Evolutionary conservation across 257 asterid species (phyloP).

Genomic region (Pogostemon cablin): DNA sequence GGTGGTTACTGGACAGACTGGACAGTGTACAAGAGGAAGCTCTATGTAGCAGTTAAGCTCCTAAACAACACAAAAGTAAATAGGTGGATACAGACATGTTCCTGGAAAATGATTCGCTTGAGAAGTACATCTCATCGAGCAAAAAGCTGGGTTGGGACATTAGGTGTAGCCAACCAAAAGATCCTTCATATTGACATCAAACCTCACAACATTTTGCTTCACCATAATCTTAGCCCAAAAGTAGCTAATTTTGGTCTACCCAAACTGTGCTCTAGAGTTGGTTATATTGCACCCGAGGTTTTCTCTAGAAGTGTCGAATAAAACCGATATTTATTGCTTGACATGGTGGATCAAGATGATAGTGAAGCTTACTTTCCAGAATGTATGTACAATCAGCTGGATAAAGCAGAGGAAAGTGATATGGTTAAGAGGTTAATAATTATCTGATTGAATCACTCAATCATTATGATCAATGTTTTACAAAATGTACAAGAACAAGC

Average conservation of each 20-base stretch:
- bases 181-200: conserved; percentile 75
- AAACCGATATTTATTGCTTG: conserved; percentile 69
- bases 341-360: conserved; percentile 51
- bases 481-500: too few relatives aligned
- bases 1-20: conserved; percentile 86
- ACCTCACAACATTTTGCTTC: conserved; percentile 69
- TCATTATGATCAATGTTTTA: too few relatives aligned
- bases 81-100: conserved; percentile 70
- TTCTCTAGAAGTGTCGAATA: too few relatives aligned
- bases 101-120: conserved; percentile 62
- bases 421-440: conserved; percentile 62
- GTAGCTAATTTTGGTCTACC: conserved; percentile 82
- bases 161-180: conserved; percentile 64
- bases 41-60: conserved; percentile 68
- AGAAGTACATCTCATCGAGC: conserved; percentile 49
- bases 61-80: conserved; percentile 57
- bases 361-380: conserved; percentile 66
- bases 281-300: conserved; percentile 79
- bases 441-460: conserved; percentile 2
- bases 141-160: conserved; percentile 62
- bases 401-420: conserved; percentile 45
- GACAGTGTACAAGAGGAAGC: conserved; percentile 66
- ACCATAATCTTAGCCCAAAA: conserved; percentile 67
- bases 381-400: conserved; percentile 78
- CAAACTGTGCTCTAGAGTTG: conserved; percentile 72